Percentiles rank a stretch among this genome's conserved stretches.
phyloP scores from a whole-genome alignment of 108 stramenopile species.

The Discostella stelligeroides region DNA sequence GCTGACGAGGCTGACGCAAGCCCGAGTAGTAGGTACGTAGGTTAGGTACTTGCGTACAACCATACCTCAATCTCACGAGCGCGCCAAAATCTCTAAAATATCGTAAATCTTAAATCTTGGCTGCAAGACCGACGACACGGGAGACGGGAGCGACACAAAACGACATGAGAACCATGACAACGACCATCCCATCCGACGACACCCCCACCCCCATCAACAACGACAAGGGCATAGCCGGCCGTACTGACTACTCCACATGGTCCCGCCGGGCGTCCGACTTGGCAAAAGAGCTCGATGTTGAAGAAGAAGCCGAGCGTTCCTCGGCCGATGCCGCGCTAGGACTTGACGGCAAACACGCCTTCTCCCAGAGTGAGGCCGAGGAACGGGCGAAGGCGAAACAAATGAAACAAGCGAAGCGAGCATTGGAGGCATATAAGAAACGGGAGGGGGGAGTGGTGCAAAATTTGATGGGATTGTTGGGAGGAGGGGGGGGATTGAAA shows the following conservation, averaged over 20 bases:
- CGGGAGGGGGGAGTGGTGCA: conserved; percentile 65
- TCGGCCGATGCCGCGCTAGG: conserved; percentile 56
- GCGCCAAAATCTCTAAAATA: too few species aligned
- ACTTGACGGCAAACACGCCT: conserved; percentile 77
- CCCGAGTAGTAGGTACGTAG: too few species aligned
- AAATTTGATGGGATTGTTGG: conserved; percentile 50
- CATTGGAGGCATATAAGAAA: conserved; percentile 67
- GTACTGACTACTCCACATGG: conserved; percentile 78
- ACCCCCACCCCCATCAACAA: background rate
- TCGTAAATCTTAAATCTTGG: too few species aligned
- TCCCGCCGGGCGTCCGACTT: conserved; percentile 66
- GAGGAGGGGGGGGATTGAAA: conserved; percentile 50
- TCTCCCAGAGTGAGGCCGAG: conserved; percentile 72
- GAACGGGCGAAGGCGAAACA: conserved; percentile 76
- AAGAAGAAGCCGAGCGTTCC: conserved; percentile 60
- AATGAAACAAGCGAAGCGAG: conserved; percentile 57
- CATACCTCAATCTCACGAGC: too few species aligned
- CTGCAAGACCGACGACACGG: too few species aligned
- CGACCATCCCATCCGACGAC: background rate
- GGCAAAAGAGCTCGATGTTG: conserved; percentile 54
- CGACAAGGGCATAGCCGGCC: conserved; percentile 65
- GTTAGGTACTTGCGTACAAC: too few species aligned
- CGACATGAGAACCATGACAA: background rate
- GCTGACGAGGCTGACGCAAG: too few species aligned
- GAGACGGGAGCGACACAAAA: too few species aligned